These are phyloP conservation scores for Fusarium sp. DNA, from an alignment of 2,329 filamentous ascomycete species.

Conservation along the genomic window DNA sequence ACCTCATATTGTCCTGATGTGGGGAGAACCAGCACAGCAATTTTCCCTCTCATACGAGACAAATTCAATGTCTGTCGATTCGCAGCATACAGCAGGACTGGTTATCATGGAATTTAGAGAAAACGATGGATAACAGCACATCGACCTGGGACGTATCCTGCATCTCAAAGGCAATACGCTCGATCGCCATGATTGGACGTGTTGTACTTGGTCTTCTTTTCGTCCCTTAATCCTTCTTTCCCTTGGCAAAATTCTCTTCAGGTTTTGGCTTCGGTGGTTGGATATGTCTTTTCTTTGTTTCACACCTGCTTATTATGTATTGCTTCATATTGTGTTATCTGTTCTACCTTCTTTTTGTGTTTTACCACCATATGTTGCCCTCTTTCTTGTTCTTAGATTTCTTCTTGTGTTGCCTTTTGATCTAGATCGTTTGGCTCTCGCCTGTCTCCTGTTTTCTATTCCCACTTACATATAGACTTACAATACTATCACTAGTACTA, in stretches of 20 bases:
- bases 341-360: neutral
- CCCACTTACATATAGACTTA: neutral
- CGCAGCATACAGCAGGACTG: neutral
- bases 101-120: neutral
- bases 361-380: neutral
- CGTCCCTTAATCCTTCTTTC: too few relatives aligned
- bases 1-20: neutral
- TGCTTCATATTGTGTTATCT: neutral
- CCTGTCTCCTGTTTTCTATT: neutral
- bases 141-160: neutral
- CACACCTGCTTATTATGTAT: neutral
- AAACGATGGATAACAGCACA: conserved; percentile 13
- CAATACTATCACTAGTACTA: neutral
- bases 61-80: neutral
- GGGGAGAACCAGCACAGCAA: neutral
- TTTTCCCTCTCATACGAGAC: neutral
- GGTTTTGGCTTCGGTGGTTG: neutral
- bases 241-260: neutral
- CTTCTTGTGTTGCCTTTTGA: neutral
- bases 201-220: neutral
- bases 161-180: neutral
- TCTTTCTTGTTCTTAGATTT: neutral
- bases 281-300: neutral
- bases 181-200: neutral
- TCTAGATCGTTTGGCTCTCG: neutral